Base-by-base conservation (phyloP, 176 grass and related monocot species). In the Stipa capillata region DNA sequence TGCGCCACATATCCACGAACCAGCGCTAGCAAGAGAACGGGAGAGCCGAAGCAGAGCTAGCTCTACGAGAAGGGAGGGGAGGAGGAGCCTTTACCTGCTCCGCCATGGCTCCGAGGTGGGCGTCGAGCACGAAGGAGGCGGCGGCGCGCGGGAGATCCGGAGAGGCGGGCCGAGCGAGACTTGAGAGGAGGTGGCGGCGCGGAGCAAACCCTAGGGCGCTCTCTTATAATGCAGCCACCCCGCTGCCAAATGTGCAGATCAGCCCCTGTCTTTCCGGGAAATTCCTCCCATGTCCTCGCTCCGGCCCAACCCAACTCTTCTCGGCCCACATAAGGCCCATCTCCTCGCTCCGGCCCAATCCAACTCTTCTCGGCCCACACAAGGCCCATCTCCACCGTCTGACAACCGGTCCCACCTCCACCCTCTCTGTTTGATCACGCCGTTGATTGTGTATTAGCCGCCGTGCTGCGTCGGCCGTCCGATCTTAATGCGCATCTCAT, bases 81-180 rank as follows among this genome's bases (percentile, higher is more conserved):
- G 35, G 57, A 40, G 23, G 37, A 65, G 12, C 27, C 7, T 27
- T 62, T 85, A 93, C 93, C 88, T 97, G 93, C 48, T 97, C 90
- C 80, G 90, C 93, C 93, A 97, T 97, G 85, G 84, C 57, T 86
- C 72, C 47, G 62, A 34, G 54, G 40, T 63, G 73, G 28, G 13
- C 40, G 58, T 69, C 36, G 63, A 65, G 68, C 11, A 27, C 24
- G 8, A 36, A 17, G 25, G 76, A 16, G 51, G 68, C 29, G 80
- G 84, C 81, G 32, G 77, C 63, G 73, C 60, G 18, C 44, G 20
- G 47, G 27, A 36, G 59, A 51, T 78, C 32, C n/a, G 62, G 62
- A 51, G 42, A 14, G 8, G 36, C 31, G 17, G 81, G 56, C 64
- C 43, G 57, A 0, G 58, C 32, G 31, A 60, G 69, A 31, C 34